Percentiles rank a stretch among this genome's conserved stretches.
These are phyloP conservation scores for Colletotrichum tofieldiae DNA, from an alignment of 2,329 filamentous ascomycete genomes.

Conservation along the genomic window DNA sequence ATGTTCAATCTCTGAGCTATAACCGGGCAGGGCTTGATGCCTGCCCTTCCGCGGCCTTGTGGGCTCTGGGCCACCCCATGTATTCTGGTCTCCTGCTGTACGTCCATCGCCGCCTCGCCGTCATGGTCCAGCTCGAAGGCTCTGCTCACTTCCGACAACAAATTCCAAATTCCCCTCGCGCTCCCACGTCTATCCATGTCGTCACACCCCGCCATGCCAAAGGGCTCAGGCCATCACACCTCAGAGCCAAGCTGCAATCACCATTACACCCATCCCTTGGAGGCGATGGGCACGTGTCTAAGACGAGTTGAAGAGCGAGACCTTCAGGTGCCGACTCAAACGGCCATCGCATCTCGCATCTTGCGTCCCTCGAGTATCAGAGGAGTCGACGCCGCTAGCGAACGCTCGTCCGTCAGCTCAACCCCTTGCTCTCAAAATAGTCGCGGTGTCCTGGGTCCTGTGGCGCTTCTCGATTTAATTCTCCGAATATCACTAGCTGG, in stretches of 20 bases:
- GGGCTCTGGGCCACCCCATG: neutral
- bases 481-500: constrained; percentile 23
- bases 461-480: constrained; percentile 30
- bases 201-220: constrained; percentile 2
- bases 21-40: neutral
- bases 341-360: neutral
- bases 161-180: constrained; percentile 32
- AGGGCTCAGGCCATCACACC: neutral
- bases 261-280: constrained; percentile 1
- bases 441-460: neutral
- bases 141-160: neutral
- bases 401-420: neutral
- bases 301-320: neutral
- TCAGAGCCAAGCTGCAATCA: neutral
- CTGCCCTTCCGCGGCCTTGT: neutral
- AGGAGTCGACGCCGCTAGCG: neutral
- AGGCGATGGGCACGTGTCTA: neutral
- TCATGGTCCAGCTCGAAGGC: constrained; percentile 12
- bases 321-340: neutral
- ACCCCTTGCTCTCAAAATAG: constrained; percentile 19
- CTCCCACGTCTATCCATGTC: neutral
- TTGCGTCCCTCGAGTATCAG: neutral
- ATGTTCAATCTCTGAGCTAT: neutral
- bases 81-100: neutral
- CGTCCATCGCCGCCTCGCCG: neutral